Conservation (phyloP, 1,139 yeast species). For the Scheffersomyces parashehatae region DNA sequence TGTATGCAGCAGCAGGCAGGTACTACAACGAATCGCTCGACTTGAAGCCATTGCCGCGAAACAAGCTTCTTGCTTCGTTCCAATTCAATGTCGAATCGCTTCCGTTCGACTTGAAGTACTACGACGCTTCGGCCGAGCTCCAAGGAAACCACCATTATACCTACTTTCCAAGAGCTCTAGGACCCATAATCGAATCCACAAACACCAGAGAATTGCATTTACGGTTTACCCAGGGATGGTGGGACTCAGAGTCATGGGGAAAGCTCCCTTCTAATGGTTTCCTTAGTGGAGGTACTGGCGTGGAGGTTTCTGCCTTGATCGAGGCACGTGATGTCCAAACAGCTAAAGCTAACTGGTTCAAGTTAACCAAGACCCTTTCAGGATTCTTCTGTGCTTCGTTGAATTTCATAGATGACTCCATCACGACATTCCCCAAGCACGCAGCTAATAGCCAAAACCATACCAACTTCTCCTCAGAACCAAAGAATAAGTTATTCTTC, state of each 20-base stretch:
- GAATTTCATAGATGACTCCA: slow-evolving; percentile 79
- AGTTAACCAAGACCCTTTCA: slow-evolving; percentile 72
- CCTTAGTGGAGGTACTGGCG: slow-evolving; percentile 90
- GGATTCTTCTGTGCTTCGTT: slow-evolving; percentile 96
- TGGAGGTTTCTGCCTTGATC: slow-evolving; percentile 85
- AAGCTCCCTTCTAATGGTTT: slow-evolving; percentile 70
- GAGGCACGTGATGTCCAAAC: slow-evolving; percentile 59
- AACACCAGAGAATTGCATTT: slow-evolving; percentile 76
- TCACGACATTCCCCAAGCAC: slow-evolving; percentile 69
- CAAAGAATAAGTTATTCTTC: slow-evolving; percentile 47
- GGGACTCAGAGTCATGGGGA: slow-evolving; percentile 94
- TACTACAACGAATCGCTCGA: slow-evolving; percentile 58
- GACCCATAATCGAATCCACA: slow-evolving; percentile 71
- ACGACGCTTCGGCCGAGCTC: slow-evolving; percentile 7
- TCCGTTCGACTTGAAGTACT: slow-evolving; percentile 34
- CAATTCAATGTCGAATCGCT: slow-evolving; percentile 62
- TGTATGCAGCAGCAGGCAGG: slow-evolving; percentile 6
- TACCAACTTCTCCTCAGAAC: slow-evolving; percentile 39
- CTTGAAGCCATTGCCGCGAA: slow-evolving; percentile 70
- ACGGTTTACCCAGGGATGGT: slow-evolving; percentile 91
- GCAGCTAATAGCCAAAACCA: slow-evolving; percentile 8
- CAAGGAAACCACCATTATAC: slow-evolving; percentile 49
- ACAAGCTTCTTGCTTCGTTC: slow-evolving; percentile 67
- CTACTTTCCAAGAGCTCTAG: slow-evolving; percentile 77
- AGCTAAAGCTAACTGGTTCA: slow-evolving; percentile 69